A percentile compares a stretch with the other conserved stretches of the same genome.
phyloP scores from a whole-genome alignment of 2,329 filamentous ascomycete genomes.

The Cordyceps pruinosa region DNA sequence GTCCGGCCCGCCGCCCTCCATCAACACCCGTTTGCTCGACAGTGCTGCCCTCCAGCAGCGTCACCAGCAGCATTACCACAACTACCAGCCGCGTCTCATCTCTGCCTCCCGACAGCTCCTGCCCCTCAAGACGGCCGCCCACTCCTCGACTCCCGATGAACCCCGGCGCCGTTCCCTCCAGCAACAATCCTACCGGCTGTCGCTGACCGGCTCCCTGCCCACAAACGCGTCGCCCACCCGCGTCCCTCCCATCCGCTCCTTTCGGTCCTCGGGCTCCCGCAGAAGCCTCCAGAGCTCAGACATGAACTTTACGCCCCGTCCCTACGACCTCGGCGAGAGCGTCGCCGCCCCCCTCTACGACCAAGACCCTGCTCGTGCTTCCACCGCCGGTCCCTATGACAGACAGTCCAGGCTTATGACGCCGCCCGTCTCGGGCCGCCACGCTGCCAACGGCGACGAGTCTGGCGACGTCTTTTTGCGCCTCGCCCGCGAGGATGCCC shows the following conservation, averaged over 20 bases:
- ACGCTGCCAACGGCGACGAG: conserved; percentile 40
- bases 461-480: conserved; percentile 52
- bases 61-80: conserved; percentile 19
- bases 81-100: conserved; percentile 3
- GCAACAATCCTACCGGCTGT: conserved; percentile 43
- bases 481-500: conserved; percentile 48
- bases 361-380: conserved; percentile 39
- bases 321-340: conserved; percentile 39
- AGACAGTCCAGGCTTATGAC: conserved; percentile 29
- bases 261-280: conserved; percentile 51
- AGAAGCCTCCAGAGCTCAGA: conserved; percentile 47
- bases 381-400: conserved; percentile 27
- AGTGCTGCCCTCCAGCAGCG: conserved; percentile 17
- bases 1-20: conserved; percentile 24
- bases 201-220: conserved; percentile 27
- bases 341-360: conserved; percentile 35
- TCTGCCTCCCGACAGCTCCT: conserved; percentile 41
- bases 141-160: conserved; percentile 40
- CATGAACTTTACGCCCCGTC: conserved; percentile 41
- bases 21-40: conserved; percentile 28
- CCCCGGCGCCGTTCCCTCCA: conserved; percentile 33
- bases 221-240: conserved; percentile 29
- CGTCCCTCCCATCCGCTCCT: conserved; percentile 49
- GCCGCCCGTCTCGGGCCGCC: conserved; percentile 32
- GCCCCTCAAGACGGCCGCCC: conserved; percentile 36